A percentile compares a stretch with the other conserved stretches of the same genome.
These are phyloP conservation scores for Kazachstania sp. DNA, from an alignment of 1,139 yeast genomes.

Conservation along the genomic window DNA sequence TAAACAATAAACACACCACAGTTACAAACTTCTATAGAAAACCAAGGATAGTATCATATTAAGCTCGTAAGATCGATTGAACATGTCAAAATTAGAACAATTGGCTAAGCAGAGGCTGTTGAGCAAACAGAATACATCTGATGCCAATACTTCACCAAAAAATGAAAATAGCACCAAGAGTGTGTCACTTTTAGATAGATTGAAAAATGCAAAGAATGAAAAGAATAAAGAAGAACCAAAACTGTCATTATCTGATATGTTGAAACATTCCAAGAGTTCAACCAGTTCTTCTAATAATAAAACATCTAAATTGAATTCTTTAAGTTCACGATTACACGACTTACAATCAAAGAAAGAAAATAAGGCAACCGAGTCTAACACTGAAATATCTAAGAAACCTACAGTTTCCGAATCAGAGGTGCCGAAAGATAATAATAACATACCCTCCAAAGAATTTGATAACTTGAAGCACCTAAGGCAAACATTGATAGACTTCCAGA, in stretches of 20 bases:
- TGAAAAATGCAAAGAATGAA: background rate
- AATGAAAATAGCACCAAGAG: background rate
- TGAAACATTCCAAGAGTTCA: background rate
- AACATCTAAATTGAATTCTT: background rate
- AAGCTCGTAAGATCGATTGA: background rate
- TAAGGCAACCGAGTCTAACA: background rate
- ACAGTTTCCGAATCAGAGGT: background rate
- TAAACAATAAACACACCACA: background rate
- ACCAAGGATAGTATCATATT: too few species aligned
- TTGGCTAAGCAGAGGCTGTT: constrained; percentile 17
- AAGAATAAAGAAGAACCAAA: background rate
- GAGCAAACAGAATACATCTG: background rate
- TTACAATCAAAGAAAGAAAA: background rate
- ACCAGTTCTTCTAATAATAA: background rate
- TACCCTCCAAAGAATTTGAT: too few species aligned
- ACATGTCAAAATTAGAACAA: constrained; percentile 18
- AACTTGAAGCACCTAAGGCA: too few species aligned
- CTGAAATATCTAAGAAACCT: background rate
- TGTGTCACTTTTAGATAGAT: constrained; percentile 2
- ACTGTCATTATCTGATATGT: constrained; percentile 2
- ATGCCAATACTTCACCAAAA: too few species aligned
- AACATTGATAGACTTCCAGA: too few species aligned
- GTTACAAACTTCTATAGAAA: too few species aligned
- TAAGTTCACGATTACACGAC: constrained; percentile 1
- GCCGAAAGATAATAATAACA: too few species aligned